These are phyloP conservation scores for Aquilaria agallochum DNA, from an alignment of 441 rosid species.

Conservation along the genomic window DNA sequence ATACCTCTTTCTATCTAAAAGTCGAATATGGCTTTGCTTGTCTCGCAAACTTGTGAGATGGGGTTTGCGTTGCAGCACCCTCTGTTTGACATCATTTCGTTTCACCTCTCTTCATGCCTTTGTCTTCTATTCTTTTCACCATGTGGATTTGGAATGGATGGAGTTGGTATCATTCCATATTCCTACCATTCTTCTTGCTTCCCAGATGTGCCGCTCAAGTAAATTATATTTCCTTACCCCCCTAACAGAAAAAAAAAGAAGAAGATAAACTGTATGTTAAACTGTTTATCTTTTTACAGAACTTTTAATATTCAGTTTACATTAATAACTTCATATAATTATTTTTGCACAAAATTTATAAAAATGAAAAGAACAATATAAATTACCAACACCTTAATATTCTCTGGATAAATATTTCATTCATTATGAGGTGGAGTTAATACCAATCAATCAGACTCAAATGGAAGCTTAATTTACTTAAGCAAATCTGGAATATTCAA, in stretches of 20 bases:
- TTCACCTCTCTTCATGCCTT: constrained; percentile 11
- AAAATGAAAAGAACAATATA: no score
- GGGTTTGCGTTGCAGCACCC: not conserved
- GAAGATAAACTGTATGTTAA: constrained; percentile 4
- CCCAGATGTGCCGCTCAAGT: constrained; percentile 23
- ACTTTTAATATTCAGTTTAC: not conserved
- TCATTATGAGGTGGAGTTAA: no score
- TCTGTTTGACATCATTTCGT: constrained; percentile 20
- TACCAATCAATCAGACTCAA: no score
- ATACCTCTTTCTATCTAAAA: no score
- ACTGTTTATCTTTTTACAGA: not conserved
- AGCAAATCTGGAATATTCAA: no score
- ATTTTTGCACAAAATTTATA: no score
- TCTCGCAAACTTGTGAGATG: constrained; percentile 26
- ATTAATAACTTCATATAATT: no score
- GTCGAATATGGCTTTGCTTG: constrained; percentile 24
- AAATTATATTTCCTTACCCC: not conserved
- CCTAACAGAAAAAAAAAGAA: not conserved
- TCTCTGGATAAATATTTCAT: no score
- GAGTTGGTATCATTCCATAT: constrained; percentile 5
- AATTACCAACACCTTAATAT: no score
- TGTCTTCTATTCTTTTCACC: constrained; percentile 38
- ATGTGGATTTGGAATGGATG: constrained; percentile 18
- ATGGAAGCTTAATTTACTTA: no score
- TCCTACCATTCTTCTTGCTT: constrained; percentile 10